Base-by-base conservation (phyloP, 495 filamentous ascomycete genomes). In the Hypomontagnella monticulosa region DNA sequence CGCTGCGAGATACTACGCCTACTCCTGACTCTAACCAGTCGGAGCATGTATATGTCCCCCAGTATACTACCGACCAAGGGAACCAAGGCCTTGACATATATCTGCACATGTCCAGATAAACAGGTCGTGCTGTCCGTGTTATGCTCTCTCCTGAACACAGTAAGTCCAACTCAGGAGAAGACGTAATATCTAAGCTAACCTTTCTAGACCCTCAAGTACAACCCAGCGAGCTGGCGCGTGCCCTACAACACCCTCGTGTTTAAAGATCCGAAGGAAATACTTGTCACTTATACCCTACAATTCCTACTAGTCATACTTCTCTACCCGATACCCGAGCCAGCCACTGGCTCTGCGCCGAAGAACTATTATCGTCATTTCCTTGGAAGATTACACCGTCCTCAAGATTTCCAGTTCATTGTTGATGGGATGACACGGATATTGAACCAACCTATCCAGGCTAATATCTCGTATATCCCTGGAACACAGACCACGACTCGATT, bases 371-470 rank as follows among this genome's bases (percentile, higher is more conserved):
- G 93, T 8, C 91, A 97, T 79, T 96, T 93, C 70, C 88, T 97
- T 23, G 93, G 95, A 36, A 84, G 94, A 46, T 75, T 99, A 47
- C 95, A 99, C 76, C 85, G 95, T 46, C 91, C 93, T 7, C 92
- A 97, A 71, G 95, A 99, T 72, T 98, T 99, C 76, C 95, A 99
- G 75, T 98, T 98, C 73, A 85, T 98, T 18, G 90, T 95, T 11
- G 94, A 98, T 75, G 95, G 95, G 18, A 96, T 99, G 90, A 96
- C 90, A 2, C 87, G 92, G 66, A 89, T 98, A 34, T 76, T 99
- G 52, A 96, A 95, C 69, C 93, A 97, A 61, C 95, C 95, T 4
- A 87, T 98, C 60, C 91, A 96, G 79, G 89, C 90, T 12, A 93
- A 91, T 19, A 84, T 83, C 2, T 93, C 94, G 0, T 98, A 96